Conservation (phyloP, 2,329 filamentous ascomycete genomes). For the Aspergillus proliferans region DNA sequence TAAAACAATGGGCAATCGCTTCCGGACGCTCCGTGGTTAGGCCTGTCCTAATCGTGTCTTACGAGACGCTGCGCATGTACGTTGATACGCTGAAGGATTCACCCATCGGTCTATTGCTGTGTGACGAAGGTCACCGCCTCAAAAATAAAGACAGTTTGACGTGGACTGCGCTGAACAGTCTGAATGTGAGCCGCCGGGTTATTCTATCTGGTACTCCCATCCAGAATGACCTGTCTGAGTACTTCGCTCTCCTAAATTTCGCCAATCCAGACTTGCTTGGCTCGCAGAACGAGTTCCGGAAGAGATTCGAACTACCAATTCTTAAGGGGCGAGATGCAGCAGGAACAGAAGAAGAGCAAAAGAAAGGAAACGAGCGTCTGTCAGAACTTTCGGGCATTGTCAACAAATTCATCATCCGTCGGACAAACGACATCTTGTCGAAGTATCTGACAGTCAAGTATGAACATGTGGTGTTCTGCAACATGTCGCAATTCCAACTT, state of each 20-base stretch:
- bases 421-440: constrained; percentile 94
- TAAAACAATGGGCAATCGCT: constrained; percentile 91
- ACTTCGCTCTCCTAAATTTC: constrained; percentile 92
- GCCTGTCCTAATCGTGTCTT: constrained; percentile 94
- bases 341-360: constrained; percentile 72
- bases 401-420: constrained; percentile 97
- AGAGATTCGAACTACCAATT: constrained; percentile 89
- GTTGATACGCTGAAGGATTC: constrained; percentile 84
- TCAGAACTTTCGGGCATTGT: constrained; percentile 75
- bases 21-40: constrained; percentile 83
- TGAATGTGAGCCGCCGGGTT: constrained; percentile 85
- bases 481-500: constrained; percentile 83
- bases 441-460: constrained; percentile 98
- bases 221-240: constrained; percentile 97
- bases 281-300: constrained; percentile 83
- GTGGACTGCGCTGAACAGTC: constrained; percentile 79
- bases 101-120: constrained; percentile 85
- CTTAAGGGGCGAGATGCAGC: constrained; percentile 84
- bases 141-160: constrained; percentile 97
- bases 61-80: constrained; percentile 89
- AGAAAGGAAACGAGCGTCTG: constrained; percentile 77
- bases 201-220: constrained; percentile 97
- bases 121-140: constrained; percentile 91
- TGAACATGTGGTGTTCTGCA: constrained; percentile 98
- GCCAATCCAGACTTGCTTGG: constrained; percentile 91